A percentile compares a stretch with the other conserved stretches of the same genome.
Conservation (phyloP, 192 early-diverging fungal species). For the Backusella westeae region DNA sequence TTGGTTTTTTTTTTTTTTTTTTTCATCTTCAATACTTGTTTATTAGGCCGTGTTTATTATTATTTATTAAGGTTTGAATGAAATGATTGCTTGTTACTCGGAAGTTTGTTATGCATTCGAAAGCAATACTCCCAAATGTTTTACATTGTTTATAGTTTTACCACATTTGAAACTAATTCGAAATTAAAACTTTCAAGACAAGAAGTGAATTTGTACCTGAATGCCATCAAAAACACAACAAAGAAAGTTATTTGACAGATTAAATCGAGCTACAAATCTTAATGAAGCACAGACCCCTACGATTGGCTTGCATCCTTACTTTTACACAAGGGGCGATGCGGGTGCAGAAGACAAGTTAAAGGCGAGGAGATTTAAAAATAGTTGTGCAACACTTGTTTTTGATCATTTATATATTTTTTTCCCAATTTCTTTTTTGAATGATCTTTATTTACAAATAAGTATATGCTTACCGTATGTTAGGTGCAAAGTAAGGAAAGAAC, state of each 20-base stretch:
- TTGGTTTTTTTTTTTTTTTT: not conserved
- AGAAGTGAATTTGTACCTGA: not conserved
- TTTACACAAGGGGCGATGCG: constrained; percentile 2
- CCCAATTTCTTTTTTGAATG: not conserved
- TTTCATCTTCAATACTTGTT: not conserved
- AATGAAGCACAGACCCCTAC: constrained; percentile 1
- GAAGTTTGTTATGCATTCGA: not conserved
- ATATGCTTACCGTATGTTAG: not conserved
- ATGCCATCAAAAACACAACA: not conserved
- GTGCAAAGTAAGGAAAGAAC: not conserved
- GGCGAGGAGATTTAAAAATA: not conserved
- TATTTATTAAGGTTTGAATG: not conserved
- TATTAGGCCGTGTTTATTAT: not conserved
- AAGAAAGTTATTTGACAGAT: not conserved
- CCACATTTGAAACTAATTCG: not conserved
- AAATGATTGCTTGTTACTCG: not conserved
- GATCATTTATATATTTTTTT: not conserved
- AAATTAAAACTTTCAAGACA: not conserved
- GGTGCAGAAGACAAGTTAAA: not conserved
- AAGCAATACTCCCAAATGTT: not conserved
- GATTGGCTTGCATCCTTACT: not conserved
- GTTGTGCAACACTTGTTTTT: not conserved
- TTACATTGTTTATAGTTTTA: not conserved
- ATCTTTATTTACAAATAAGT: not conserved
- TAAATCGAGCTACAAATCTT: not conserved